These are phyloP conservation scores for Plantago major DNA, from an alignment of 257 asterid genomes.

Conservation along the genomic window DNA sequence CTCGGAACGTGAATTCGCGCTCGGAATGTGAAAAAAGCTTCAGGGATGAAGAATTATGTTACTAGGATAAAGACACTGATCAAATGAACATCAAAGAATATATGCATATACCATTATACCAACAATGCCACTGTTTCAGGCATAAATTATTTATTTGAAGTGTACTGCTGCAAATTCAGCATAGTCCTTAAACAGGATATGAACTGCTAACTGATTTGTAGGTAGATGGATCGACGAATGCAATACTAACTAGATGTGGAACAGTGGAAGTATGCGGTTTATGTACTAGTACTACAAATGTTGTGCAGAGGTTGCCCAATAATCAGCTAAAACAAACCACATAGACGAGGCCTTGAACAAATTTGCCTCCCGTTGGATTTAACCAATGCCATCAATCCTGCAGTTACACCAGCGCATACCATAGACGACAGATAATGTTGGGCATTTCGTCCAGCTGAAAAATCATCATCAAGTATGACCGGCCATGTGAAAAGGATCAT, in stretches of 20 bases:
- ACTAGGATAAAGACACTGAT: too few species aligned
- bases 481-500: background rate
- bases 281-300: background rate
- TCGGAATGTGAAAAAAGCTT: too few species aligned
- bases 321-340: constrained; percentile 60
- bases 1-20: too few species aligned
- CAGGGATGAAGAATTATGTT: too few species aligned
- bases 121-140: too few species aligned
- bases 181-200: too few species aligned
- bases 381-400: constrained; percentile 74
- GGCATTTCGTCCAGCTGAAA: constrained; percentile 63
- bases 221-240: too few species aligned
- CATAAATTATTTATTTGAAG: too few species aligned
- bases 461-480: constrained; percentile 7
- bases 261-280: background rate
- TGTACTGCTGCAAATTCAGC: too few species aligned
- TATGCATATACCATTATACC: too few species aligned
- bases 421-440: constrained; percentile 52
- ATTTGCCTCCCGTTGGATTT: constrained; percentile 91
- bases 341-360: constrained; percentile 89
- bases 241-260: background rate
- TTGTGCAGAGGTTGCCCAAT: background rate
- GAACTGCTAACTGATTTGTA: too few species aligned
- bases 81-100: too few species aligned
- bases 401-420: constrained; percentile 74